phyloP scores from a whole-genome alignment of 1,284 basidiomycete species.

The Naganishia sp. region DNA sequence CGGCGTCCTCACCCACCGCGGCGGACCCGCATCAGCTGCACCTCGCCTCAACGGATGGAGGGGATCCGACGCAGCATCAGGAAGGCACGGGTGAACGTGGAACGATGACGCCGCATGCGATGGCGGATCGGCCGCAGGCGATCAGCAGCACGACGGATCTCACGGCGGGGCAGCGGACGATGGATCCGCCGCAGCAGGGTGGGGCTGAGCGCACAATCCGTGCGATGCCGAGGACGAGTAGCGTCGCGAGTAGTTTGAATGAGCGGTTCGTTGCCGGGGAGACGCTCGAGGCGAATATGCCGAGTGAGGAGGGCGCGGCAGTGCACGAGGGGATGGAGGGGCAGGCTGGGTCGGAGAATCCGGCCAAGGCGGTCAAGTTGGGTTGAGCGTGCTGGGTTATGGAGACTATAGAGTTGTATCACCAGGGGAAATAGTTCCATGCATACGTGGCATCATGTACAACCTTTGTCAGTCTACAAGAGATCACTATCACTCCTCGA shows the following conservation, averaged over 20 bases:
- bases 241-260: slow-evolving; percentile 26
- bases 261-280: slow-evolving; percentile 29
- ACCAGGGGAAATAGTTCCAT: too few relatives aligned
- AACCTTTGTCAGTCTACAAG: too few relatives aligned
- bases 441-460: too few relatives aligned
- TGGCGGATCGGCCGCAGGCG: slow-evolving; percentile 50
- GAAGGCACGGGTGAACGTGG: slow-evolving; percentile 47
- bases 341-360: neutral
- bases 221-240: slow-evolving; percentile 40
- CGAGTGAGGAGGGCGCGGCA: neutral
- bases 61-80: neutral
- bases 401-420: too few relatives aligned
- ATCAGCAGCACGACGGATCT: slow-evolving; percentile 48
- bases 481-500: neutral
- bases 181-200: slow-evolving; percentile 8
- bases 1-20: slow-evolving; percentile 25
- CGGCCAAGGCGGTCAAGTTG: slow-evolving; percentile 3
- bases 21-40: slow-evolving; percentile 20
- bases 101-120: slow-evolving; percentile 51
- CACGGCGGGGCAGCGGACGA: slow-evolving; percentile 1
- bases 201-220: slow-evolving; percentile 41
- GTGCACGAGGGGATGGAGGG: neutral
- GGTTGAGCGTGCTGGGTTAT: neutral
- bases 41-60: neutral
- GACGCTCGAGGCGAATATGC: slow-evolving; percentile 14